Evolutionary conservation across 75 land plant species (phyloP).

Genomic region (Cunninghamia lanceolata): DNA sequence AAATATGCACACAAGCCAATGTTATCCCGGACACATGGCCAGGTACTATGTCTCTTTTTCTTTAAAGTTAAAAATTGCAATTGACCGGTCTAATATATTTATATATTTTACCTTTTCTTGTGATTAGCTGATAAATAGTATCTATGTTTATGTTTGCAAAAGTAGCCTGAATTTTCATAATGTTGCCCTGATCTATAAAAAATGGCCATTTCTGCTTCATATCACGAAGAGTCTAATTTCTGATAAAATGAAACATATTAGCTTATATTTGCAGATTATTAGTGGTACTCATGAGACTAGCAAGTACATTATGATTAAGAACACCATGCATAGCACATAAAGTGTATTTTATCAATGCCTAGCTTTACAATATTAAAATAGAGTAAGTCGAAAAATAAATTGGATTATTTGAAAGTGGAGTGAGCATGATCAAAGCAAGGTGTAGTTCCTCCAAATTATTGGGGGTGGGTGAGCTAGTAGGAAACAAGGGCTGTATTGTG

Average conservation of each 20-base stretch:
- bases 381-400: not conserved
- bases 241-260: not conserved
- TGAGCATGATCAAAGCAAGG: not conserved
- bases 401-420: not conserved
- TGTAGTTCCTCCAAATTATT: not conserved
- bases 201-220: not conserved
- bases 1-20: constrained; percentile 71
- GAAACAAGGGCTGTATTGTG: not conserved
- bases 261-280: not conserved
- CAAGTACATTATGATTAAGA: not conserved
- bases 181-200: not conserved
- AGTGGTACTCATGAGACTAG: not conserved
- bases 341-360: not conserved
- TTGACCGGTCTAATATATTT: not conserved
- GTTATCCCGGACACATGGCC: constrained; percentile 98
- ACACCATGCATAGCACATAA: not conserved
- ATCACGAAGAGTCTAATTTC: not conserved
- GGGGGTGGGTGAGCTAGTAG: not conserved
- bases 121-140: not conserved
- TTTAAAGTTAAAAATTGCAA: not conserved
- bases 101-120: not conserved
- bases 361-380: not conserved
- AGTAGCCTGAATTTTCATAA: not conserved
- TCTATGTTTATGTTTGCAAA: not conserved
- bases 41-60: constrained; percentile 43